Conservation (phyloP, 75 land plant species). For the Azolla pinnata region DNA sequence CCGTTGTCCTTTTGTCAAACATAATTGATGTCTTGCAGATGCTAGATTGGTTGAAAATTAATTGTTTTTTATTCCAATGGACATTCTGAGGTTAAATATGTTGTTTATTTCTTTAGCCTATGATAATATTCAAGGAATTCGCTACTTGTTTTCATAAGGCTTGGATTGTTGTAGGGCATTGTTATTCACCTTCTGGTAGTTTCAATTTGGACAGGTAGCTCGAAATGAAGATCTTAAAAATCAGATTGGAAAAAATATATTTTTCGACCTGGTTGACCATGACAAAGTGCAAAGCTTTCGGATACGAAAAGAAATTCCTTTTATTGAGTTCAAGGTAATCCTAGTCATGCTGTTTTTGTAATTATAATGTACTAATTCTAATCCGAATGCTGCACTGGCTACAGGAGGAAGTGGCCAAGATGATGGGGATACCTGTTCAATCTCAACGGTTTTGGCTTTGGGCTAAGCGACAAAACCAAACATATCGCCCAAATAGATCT, state of each 20-base stretch:
- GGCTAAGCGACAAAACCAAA: constrained; percentile 96
- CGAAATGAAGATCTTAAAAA: constrained; percentile 52
- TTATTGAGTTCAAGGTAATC: constrained; percentile 72
- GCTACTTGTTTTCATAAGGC: too few relatives aligned
- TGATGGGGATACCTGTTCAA: constrained; percentile 64
- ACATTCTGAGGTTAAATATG: too few relatives aligned
- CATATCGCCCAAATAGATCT: constrained; percentile 89
- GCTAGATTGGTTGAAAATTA: too few relatives aligned
- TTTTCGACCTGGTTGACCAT: constrained; percentile 85
- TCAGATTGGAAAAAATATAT: constrained; percentile 76
- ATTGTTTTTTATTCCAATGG: too few relatives aligned
- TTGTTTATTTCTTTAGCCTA: too few relatives aligned
- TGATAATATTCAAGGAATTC: too few relatives aligned
- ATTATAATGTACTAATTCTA: too few relatives aligned
- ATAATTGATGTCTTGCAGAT: too few relatives aligned
- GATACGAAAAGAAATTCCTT: constrained; percentile 51
- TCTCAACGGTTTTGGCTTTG: constrained; percentile 85
- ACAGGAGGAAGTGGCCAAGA: constrained; percentile 87
- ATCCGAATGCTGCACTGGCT: too few relatives aligned
- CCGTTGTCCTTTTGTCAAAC: not conserved
- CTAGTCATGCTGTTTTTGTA: too few relatives aligned
- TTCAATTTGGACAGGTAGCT: constrained; percentile 62
- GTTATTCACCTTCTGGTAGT: too few relatives aligned
- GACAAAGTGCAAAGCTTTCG: constrained; percentile 77
- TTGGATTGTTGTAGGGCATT: too few relatives aligned